A percentile compares a stretch with the other conserved stretches of the same genome.
phyloP scores from a whole-genome alignment of 2,329 filamentous ascomycete species.

The Verticillium nonalfalfae region DNA sequence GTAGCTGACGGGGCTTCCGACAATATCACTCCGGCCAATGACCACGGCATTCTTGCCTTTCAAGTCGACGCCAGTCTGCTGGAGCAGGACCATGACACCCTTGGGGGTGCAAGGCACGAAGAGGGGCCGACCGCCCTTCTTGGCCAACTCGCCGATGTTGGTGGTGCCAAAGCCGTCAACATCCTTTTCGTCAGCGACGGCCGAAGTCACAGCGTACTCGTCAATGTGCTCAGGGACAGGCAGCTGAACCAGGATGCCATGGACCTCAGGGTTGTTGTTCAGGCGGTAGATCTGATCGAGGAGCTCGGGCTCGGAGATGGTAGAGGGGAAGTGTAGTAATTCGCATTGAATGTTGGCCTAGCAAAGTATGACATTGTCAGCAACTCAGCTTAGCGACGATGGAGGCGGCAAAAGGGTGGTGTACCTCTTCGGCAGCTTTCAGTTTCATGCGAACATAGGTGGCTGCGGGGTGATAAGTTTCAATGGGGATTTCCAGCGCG shows the following conservation, averaged over 20 bases:
- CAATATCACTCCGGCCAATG: conserved; percentile 91
- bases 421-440: conserved; percentile 88
- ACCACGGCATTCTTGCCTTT: conserved; percentile 92
- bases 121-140: conserved; percentile 81
- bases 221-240: conserved; percentile 85
- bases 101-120: conserved; percentile 96
- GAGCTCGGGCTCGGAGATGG: conserved; percentile 78
- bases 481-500: conserved; percentile 14
- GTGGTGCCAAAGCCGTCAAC: conserved; percentile 92
- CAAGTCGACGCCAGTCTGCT: conserved; percentile 76
- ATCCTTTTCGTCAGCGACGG: conserved; percentile 90
- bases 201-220: conserved; percentile 84
- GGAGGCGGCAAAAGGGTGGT: background rate
- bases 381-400: background rate
- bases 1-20: conserved; percentile 94
- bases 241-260: conserved; percentile 91
- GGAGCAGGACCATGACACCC: conserved; percentile 88
- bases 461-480: conserved; percentile 43
- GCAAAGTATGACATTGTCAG: background rate
- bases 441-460: conserved; percentile 99
- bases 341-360: conserved; percentile 87
- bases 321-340: conserved; percentile 74
- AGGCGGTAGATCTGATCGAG: conserved; percentile 72
- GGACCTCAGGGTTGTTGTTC: conserved; percentile 81
- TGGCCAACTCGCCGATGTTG: conserved; percentile 96